These are phyloP conservation scores for Crucihimalaya himalaica DNA, from an alignment of 345 rosid genomes.

Conservation along the genomic window DNA sequence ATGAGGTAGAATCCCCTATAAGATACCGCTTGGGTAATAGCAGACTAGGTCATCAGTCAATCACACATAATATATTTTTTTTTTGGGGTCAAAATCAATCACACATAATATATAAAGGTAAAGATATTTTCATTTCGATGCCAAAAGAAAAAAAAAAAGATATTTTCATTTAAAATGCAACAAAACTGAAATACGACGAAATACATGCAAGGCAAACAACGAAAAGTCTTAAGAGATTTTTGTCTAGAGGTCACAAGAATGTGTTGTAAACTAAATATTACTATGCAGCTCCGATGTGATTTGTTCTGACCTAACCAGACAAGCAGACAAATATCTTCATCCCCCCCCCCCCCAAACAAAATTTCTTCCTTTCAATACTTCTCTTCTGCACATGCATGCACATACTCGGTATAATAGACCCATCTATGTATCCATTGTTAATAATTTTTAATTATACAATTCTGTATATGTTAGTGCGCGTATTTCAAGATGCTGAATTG, in stretches of 20 bases:
- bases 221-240: background rate
- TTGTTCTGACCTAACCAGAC: slow-evolving; percentile 37
- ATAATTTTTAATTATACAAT: too few relatives aligned
- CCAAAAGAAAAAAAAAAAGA: too few relatives aligned
- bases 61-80: background rate
- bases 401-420: background rate
- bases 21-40: slow-evolving; percentile 1
- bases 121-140: background rate
- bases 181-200: slow-evolving; percentile 1
- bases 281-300: slow-evolving; percentile 42
- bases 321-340: slow-evolving; percentile 33
- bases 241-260: slow-evolving; percentile 31
- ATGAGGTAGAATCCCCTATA: background rate
- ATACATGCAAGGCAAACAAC: slow-evolving; percentile 8
- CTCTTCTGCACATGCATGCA: slow-evolving; percentile 35
- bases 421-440: background rate
- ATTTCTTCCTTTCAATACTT: slow-evolving; percentile 1
- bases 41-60: background rate
- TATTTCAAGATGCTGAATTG: background rate
- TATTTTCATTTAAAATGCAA: background rate
- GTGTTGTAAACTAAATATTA: background rate
- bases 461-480: background rate
- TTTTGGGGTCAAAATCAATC: too few relatives aligned
- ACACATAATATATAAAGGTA: background rate
- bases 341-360: too few relatives aligned